Conservation (phyloP, 208 protist genomes). For the Leishmania gerbilli region DNA sequence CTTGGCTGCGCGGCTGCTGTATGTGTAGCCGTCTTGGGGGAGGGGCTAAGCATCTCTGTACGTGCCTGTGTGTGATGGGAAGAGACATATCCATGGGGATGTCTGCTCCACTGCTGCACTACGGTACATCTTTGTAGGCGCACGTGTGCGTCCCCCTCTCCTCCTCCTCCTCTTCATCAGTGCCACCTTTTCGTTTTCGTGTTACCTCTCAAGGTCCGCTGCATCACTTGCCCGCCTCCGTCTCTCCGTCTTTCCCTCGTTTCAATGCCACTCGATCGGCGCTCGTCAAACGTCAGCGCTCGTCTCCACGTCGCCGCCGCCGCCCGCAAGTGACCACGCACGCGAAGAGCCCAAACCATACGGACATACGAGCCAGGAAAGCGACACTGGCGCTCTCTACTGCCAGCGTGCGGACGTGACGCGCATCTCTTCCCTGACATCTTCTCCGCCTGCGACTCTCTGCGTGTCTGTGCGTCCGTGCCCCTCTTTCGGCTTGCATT, state of each 20-base stretch:
- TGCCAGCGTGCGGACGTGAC: neutral
- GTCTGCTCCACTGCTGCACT: neutral
- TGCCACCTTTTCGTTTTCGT: neutral
- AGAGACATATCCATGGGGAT: neutral
- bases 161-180: too few species aligned
- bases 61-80: neutral
- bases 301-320: neutral
- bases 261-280: neutral
- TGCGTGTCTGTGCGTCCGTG: neutral
- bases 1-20: neutral
- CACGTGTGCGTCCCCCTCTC: neutral
- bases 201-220: neutral
- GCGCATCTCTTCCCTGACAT: neutral
- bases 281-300: neutral
- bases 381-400: neutral
- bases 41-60: neutral
- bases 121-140: neutral
- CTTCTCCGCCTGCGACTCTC: neutral
- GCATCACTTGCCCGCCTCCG: neutral
- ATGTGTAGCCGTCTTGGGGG: neutral
- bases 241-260: neutral
- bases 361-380: neutral
- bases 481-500: neutral
- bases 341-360: too few species aligned
- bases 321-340: too few species aligned